These are phyloP conservation scores for Fusarium nanum DNA, from an alignment of 2,329 filamentous ascomycete genomes.

Conservation along the genomic window DNA sequence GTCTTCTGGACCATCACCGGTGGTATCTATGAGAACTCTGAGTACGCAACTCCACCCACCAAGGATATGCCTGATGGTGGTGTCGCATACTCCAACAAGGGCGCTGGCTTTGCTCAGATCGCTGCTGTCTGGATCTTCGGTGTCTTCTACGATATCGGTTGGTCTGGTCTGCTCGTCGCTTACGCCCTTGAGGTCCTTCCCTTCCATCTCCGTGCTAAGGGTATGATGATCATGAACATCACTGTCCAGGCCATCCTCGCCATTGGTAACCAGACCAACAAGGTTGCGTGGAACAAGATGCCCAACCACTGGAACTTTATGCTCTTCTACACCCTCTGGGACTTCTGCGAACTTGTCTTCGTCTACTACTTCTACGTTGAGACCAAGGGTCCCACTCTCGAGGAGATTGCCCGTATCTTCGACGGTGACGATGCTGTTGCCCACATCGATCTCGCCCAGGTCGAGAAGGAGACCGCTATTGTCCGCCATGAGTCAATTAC, in stretches of 20 bases:
- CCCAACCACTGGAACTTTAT: slow-evolving; percentile 73
- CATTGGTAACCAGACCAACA: slow-evolving; percentile 73
- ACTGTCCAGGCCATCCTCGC: slow-evolving; percentile 71
- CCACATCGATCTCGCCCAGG: slow-evolving; percentile 65
- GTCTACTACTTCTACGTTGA: slow-evolving; percentile 76
- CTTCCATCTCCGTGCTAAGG: slow-evolving; percentile 68
- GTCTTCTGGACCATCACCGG: slow-evolving; percentile 64
- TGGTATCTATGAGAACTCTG: slow-evolving; percentile 62
- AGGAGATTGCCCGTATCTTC: slow-evolving; percentile 72
- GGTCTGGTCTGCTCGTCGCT: slow-evolving; percentile 67
- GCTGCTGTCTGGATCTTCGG: slow-evolving; percentile 70
- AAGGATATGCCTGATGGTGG: slow-evolving; percentile 36
- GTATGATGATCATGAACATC: slow-evolving; percentile 74
- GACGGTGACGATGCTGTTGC: slow-evolving; percentile 71
- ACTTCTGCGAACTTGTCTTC: slow-evolving; percentile 68
- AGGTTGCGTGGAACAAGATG: slow-evolving; percentile 69
- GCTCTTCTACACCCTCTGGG: slow-evolving; percentile 74
- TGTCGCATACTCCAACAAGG: slow-evolving; percentile 53
- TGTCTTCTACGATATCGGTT: slow-evolving; percentile 70
- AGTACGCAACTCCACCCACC: slow-evolving; percentile 26
- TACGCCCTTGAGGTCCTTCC: slow-evolving; percentile 70
- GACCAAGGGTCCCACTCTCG: slow-evolving; percentile 76
- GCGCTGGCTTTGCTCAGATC: slow-evolving; percentile 65
- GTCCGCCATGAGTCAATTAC: slow-evolving; percentile 44
- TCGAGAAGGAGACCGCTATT: slow-evolving; percentile 62